Conservation (phyloP, 768 basidiomycete species). For the Pleurotus salmoneostramineus region DNA sequence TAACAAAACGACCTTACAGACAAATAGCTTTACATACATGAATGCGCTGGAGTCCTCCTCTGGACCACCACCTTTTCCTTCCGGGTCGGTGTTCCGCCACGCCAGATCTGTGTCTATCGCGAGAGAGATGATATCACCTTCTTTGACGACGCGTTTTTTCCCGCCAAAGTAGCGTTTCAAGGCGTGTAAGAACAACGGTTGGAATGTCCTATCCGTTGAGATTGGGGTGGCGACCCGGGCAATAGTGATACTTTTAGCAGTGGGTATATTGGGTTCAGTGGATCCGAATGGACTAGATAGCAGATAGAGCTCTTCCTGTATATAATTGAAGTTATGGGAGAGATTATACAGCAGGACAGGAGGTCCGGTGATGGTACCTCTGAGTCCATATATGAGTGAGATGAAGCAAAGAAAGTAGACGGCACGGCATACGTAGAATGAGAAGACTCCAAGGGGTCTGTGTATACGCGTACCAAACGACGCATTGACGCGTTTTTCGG, state of each 20-base stretch:
- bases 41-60: conserved; percentile 14
- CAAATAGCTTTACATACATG: background rate
- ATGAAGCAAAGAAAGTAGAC: background rate
- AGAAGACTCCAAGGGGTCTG: conserved; percentile 35
- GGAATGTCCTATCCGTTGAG: conserved; percentile 61
- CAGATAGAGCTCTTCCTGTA: conserved; percentile 20
- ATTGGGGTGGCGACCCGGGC: conserved; percentile 79
- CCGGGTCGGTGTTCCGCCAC: conserved; percentile 12
- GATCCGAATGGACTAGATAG: conserved; percentile 62
- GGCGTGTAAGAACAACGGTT: conserved; percentile 54
- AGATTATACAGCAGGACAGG: conserved; percentile 56
- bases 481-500: conserved; percentile 26
- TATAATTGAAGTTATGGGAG: conserved; percentile 20
- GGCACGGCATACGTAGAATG: conserved; percentile 25
- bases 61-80: conserved; percentile 18
- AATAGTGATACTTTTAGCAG: conserved; percentile 65
- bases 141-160: conserved; percentile 55
- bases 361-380: conserved; percentile 37
- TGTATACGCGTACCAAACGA: conserved; percentile 55
- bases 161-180: conserved; percentile 62
- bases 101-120: conserved; percentile 51
- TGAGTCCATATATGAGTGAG: conserved; percentile 19
- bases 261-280: conserved; percentile 56
- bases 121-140: conserved; percentile 71
- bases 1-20: background rate